Base-by-base conservation (phyloP, 345 rosid genomes). In the Eucalyptus albens region DNA sequence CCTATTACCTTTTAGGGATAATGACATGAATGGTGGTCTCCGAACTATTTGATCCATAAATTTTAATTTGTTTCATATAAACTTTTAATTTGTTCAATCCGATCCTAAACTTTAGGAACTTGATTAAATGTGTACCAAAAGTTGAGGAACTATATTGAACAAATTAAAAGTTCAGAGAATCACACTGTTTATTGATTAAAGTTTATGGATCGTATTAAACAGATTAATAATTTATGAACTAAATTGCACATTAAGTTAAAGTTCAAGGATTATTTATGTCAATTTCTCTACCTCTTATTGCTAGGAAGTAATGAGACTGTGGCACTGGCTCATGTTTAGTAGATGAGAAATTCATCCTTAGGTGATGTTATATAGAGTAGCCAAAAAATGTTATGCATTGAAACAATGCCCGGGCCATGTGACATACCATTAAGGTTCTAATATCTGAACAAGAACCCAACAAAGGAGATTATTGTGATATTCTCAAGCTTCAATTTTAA, bases 141-240 rank as follows among this genome's bases (percentile, higher is more conserved):
- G 47, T 45, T 9, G 50, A 47, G 0, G 24, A 0, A 0, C 0
- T 19, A 1, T 1, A 53, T 53, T 19, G 10, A 53, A 0, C 2
- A 53, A 3, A 53, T 53, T 53, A 53, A 53, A 19, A 19, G 10
- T 53, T 53, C 0, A 8, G n/a, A 0, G 0, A 0, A 53, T 0
- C 10, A 0, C 9, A 17, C 0, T 7, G 10, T 2, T 0, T 0
- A 53, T 53, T 19, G 2, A 4, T 0, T 53, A 53, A 53, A 3
- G 2, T 53, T 53, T 53, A 53, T 0, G 24, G 24, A 53, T 8
- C 2, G 2, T 53, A 53, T 53, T 53, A 4, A 53, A 53, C 2
- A 53, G 8, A 53, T 53, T 19, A 51, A 16, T 3, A 51, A 0
- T 51, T 51, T 51, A 51, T 2, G 4, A 0, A 51, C 2, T 51